Evolutionary conservation across 176 grass and related monocot genomes (phyloP).

Genomic region (Bolboschoenus planiculmis): DNA sequence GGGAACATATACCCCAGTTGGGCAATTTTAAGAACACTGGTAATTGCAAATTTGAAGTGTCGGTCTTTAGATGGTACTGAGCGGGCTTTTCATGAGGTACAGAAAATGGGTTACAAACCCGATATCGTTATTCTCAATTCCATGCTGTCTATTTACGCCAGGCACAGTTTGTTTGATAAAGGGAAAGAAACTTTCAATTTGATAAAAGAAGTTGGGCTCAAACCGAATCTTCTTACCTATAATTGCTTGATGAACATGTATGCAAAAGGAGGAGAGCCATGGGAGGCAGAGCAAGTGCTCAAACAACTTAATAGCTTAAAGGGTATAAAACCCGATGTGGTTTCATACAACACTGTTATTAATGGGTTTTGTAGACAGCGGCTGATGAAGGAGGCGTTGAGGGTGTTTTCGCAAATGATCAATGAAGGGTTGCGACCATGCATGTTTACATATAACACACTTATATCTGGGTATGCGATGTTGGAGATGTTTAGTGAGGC

Average conservation of each 20-base stretch:
- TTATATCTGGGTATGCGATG: slow-evolving; percentile 57
- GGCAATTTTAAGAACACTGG: slow-evolving; percentile 69
- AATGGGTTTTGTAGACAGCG: slow-evolving; percentile 95
- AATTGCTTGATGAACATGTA: slow-evolving; percentile 96
- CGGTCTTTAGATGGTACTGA: slow-evolving; percentile 41
- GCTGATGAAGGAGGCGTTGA: slow-evolving; percentile 68
- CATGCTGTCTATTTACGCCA: slow-evolving; percentile 78
- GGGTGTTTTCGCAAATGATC: slow-evolving; percentile 73
- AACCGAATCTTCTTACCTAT: slow-evolving; percentile 69
- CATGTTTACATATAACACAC: slow-evolving; percentile 64
- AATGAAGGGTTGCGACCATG: slow-evolving; percentile 54
- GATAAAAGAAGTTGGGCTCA: slow-evolving; percentile 49
- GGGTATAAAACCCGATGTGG: slow-evolving; percentile 54
- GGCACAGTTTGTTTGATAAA: slow-evolving; percentile 56
- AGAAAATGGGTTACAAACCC: slow-evolving; percentile 66
- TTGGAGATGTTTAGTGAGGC: slow-evolving; percentile 69
- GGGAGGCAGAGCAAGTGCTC: slow-evolving; percentile 70
- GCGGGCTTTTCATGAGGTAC: slow-evolving; percentile 63
- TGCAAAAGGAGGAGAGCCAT: slow-evolving; percentile 62
- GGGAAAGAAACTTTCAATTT: slow-evolving; percentile 43
- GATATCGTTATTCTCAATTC: slow-evolving; percentile 84
- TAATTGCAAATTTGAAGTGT: slow-evolving; percentile 81
- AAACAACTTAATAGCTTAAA: slow-evolving; percentile 47
- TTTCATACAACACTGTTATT: slow-evolving; percentile 91
- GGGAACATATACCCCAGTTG: slow-evolving; percentile 70